These are phyloP conservation scores for Anaeromyces robustus DNA, from an alignment of 192 early-diverging fungal genomes.

Conservation along the genomic window DNA sequence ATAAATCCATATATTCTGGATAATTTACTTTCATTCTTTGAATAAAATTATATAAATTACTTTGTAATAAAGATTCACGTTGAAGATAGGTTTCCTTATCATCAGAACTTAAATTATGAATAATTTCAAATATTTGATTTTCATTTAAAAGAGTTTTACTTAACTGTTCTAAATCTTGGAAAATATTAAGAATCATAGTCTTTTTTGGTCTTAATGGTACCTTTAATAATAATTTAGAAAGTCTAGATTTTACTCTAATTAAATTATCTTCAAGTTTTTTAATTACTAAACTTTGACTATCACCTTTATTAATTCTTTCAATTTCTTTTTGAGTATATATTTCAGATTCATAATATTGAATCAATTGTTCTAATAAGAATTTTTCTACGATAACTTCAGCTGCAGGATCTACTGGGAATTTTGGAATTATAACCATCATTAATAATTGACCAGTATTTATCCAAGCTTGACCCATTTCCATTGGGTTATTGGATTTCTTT, in stretches of 20 bases:
- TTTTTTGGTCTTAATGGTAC: not conserved
- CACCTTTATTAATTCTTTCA: constrained; percentile 47
- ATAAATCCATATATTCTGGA: constrained; percentile 56
- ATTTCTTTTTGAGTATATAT: constrained; percentile 37
- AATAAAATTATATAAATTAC: constrained; percentile 45
- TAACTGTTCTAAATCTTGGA: constrained; percentile 3
- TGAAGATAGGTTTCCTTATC: constrained; percentile 11
- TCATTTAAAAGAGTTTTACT: not conserved
- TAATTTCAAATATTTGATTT: not conserved
- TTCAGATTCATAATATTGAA: constrained; percentile 24
- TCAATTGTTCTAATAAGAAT: constrained; percentile 39
- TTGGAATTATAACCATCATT: constrained; percentile 57
- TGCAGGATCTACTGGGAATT: constrained; percentile 71
- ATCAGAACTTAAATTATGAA: not conserved
- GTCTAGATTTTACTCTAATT: constrained; percentile 10
- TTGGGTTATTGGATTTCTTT: not conserved
- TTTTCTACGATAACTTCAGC: constrained; percentile 49
- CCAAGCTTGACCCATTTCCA: constrained; percentile 34
- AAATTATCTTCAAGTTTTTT: constrained; percentile 11
- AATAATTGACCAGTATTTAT: constrained; percentile 38
- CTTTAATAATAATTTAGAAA: constrained; percentile 11
- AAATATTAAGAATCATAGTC: not conserved
- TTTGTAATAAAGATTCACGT: constrained; percentile 50
- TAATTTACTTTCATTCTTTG: constrained; percentile 47
- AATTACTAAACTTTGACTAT: constrained; percentile 20